Evolutionary conservation across 1,284 basidiomycete genomes (phyloP), one percentile per base, ranked within the genome.

Genomic region (Irpex sp.): DNA sequence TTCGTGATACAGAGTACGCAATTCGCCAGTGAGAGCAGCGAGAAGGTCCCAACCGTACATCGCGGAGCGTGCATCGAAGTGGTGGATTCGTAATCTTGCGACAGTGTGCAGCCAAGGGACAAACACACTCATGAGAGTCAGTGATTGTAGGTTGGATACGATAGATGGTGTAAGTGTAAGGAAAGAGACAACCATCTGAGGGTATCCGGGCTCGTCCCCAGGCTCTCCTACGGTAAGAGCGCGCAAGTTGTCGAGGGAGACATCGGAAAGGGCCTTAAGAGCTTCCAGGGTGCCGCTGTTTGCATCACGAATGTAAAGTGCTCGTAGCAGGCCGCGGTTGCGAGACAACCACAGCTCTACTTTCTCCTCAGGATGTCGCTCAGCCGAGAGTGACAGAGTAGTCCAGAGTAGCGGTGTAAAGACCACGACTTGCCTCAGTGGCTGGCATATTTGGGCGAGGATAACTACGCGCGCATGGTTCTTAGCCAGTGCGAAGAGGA

Each of bases 341-440:
- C 83, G 82, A 57, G 79, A 73, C 44, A 81, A 73, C 89, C 89
- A 92, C 19, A 79, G 61, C 52, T 77, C 77, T 8, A 79, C 77
- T 68, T 89, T 91, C 58, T 74, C 76, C 2, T 71, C 70, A 0
- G 87, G 83, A 9, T 52, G 9, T 21, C 75, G 77, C 38, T 72
- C 75, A 47, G 74, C 71, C n/a, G 80, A 78, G 9, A 92, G 76
- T 15, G 84, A 74, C 15, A 92, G 81, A 0, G 76, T 82, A 37
- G 73, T 70, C 89, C 89, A 92, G 3, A 89, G 77, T 11, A 70
- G 67, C 0, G 88, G 83, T 3, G 78, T 82, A 40, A 75, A 72
- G 59, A 82, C 72, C 2, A 83, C 76, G 37, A 87, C 75, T 34
- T 70, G 69, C 52, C 87, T 81, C 89, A 89, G 91, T 64, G 81